These are phyloP conservation scores for Lactarius psammicola DNA, from an alignment of 768 basidiomycete species.

Conservation along the genomic window DNA sequence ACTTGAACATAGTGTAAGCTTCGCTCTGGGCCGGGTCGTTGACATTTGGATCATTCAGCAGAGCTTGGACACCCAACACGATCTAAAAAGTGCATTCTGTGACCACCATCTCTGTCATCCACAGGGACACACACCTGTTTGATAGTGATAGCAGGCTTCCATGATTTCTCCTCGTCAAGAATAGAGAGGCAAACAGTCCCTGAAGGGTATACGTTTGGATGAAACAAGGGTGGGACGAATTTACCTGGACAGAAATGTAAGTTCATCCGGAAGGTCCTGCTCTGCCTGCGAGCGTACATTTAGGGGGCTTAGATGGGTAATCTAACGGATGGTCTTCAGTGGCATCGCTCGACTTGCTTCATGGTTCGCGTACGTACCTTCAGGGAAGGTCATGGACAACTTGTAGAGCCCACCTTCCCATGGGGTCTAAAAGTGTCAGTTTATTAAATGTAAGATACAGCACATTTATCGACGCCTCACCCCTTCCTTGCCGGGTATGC, in stretches of 20 bases:
- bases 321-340: slow-evolving; percentile 45
- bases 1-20: slow-evolving; percentile 99
- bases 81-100: slow-evolving; percentile 53
- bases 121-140: slow-evolving; percentile 68
- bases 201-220: slow-evolving; percentile 98
- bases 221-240: slow-evolving; percentile 93
- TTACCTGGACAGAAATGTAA: slow-evolving; percentile 60
- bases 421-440: slow-evolving; percentile 60
- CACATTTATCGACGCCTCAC: slow-evolving; percentile 48
- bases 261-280: slow-evolving; percentile 17
- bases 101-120: not conserved
- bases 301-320: slow-evolving; percentile 93
- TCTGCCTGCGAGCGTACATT: slow-evolving; percentile 54
- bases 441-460: not conserved
- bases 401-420: slow-evolving; percentile 99
- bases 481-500: slow-evolving; percentile 88
- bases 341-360: slow-evolving; percentile 1
- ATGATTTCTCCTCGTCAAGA: slow-evolving; percentile 96
- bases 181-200: slow-evolving; percentile 98
- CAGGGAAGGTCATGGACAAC: slow-evolving; percentile 91
- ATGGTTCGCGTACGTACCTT: slow-evolving; percentile 54
- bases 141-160: slow-evolving; percentile 99
- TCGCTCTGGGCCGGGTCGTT: slow-evolving; percentile 98
- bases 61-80: slow-evolving; percentile 91
- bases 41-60: slow-evolving; percentile 93